Percentiles rank a stretch among this genome's conserved stretches.
Conservation (phyloP, 2,329 filamentous ascomycete species). For the Bimuria novae-zelandiae region DNA sequence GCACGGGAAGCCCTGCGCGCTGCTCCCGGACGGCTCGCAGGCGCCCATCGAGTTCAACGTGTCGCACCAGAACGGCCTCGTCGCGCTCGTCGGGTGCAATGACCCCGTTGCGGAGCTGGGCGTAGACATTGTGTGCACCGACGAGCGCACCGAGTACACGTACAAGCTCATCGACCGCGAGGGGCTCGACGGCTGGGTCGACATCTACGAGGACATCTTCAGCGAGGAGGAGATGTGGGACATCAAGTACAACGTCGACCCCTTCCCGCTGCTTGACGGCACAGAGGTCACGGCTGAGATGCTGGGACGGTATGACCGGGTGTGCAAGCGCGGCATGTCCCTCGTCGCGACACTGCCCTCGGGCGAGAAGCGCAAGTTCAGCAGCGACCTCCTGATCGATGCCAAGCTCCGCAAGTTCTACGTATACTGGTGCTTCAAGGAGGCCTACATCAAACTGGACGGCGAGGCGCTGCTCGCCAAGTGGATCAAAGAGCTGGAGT, state of each 20-base stretch:
- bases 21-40: slow-evolving; percentile 47
- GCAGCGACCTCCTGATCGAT: slow-evolving; percentile 57
- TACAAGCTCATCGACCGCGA: slow-evolving; percentile 63
- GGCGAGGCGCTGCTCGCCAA: slow-evolving; percentile 75
- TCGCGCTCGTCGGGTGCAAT: slow-evolving; percentile 63
- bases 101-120: slow-evolving; percentile 59
- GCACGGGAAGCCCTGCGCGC: slow-evolving; percentile 57
- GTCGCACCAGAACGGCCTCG: slow-evolving; percentile 76
- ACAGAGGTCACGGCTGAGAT: slow-evolving; percentile 45
- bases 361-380: slow-evolving; percentile 45
- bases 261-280: slow-evolving; percentile 52
- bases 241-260: slow-evolving; percentile 61
- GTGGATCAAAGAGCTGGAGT: slow-evolving; percentile 74
- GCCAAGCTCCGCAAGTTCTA: slow-evolving; percentile 73
- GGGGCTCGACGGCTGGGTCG: slow-evolving; percentile 70
- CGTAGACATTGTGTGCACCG: slow-evolving; percentile 75
- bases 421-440: slow-evolving; percentile 76
- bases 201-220: slow-evolving; percentile 74
- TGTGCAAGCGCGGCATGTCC: slow-evolving; percentile 43
- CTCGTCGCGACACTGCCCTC: slow-evolving; percentile 45
- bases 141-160: slow-evolving; percentile 68
- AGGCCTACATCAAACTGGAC: slow-evolving; percentile 83
- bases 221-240: slow-evolving; percentile 63
- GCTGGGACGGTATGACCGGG: slow-evolving; percentile 51
- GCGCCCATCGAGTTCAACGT: slow-evolving; percentile 71